Conservation (phyloP, 352 stramenopile species). For the Globisporangium radiosum region DNA sequence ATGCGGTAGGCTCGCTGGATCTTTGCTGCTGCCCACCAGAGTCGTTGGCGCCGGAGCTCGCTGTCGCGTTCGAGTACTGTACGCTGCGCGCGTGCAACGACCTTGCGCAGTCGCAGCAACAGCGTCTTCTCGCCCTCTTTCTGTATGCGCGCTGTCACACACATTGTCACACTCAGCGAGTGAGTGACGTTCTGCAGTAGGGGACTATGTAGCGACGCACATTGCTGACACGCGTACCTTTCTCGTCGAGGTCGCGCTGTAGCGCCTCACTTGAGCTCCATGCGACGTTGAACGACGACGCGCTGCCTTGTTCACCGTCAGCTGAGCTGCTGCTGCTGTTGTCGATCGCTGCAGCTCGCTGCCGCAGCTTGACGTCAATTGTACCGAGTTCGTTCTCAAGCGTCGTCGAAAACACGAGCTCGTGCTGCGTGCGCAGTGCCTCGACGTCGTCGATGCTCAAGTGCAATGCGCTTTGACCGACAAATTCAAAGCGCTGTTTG, state of each 20-base stretch:
- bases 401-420: conserved; percentile 41
- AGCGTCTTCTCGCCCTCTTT: conserved; percentile 31
- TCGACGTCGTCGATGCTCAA: conserved; percentile 30
- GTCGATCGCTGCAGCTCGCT: background rate
- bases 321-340: background rate
- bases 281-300: conserved; percentile 33
- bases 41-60: conserved; percentile 16
- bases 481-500: conserved; percentile 19
- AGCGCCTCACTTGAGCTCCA: conserved; percentile 52
- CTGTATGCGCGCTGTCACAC: conserved; percentile 19
- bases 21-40: conserved; percentile 20
- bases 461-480: conserved; percentile 24
- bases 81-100: conserved; percentile 16
- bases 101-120: conserved; percentile 23
- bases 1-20: conserved; percentile 32
- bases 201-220: background rate
- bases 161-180: background rate
- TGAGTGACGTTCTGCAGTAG: no score
- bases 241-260: conserved; percentile 32
- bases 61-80: conserved; percentile 17
- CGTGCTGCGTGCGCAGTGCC: conserved; percentile 25
- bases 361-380: conserved; percentile 33
- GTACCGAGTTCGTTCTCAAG: conserved; percentile 22
- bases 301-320: background rate
- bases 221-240: conserved; percentile 18